Evolutionary conservation across 176 grass and related monocot genomes (phyloP).

Genomic region (Bothriochloa decipiens): DNA sequence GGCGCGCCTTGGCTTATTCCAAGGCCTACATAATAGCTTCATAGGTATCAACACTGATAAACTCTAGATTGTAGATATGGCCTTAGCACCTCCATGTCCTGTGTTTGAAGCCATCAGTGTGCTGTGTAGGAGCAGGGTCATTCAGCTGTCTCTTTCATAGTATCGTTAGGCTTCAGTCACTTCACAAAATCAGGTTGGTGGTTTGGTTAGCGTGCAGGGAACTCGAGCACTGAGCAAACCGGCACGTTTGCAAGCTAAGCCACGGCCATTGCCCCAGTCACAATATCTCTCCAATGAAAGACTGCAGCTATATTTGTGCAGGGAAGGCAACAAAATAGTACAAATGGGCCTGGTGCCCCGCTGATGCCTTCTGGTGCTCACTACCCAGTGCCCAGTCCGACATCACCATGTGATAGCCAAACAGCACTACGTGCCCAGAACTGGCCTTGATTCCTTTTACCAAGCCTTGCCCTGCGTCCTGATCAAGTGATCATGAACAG

Average conservation of each 20-base stretch:
- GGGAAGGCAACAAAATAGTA: constrained; percentile 56
- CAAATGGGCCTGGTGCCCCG: constrained; percentile 47
- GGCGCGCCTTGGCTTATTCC: neutral
- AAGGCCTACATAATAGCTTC: neutral
- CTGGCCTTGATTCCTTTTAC: constrained; percentile 48
- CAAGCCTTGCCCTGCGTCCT: constrained; percentile 1
- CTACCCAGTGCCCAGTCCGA: constrained; percentile 33
- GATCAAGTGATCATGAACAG: neutral
- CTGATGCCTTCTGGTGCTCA: constrained; percentile 43
- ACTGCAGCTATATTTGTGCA: constrained; percentile 35
- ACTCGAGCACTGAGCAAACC: neutral
- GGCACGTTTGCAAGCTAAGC: constrained; percentile 27
- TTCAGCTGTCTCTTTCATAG: constrained; percentile 39
- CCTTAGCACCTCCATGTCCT: neutral
- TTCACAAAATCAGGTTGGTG: constrained; percentile 18
- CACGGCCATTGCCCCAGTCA: constrained; percentile 23
- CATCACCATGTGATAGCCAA: constrained; percentile 55
- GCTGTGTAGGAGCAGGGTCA: constrained; percentile 14
- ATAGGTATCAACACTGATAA: neutral
- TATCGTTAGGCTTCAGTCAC: constrained; percentile 29
- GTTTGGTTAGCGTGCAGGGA: neutral
- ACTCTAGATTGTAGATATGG: neutral
- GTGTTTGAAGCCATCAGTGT: constrained; percentile 1
- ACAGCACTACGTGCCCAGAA: constrained; percentile 44
- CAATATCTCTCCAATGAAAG: neutral